Percentiles rank a stretch among this genome's conserved stretches.
Evolutionary conservation across 2,329 filamentous ascomycete genomes (phyloP).

Genomic region (Fusarium falciforme): DNA sequence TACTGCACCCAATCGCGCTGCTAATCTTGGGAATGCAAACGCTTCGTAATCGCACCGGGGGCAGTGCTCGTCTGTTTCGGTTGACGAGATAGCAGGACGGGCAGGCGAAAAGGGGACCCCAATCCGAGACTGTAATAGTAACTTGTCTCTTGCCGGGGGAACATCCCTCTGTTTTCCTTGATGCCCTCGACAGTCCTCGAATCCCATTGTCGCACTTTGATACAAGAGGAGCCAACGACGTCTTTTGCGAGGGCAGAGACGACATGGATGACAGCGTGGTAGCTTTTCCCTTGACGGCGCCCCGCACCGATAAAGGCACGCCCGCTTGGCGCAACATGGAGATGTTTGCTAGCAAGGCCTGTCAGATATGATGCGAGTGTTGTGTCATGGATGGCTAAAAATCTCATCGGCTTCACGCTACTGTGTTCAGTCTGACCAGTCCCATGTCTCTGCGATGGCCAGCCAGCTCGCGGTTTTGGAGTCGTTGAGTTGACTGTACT

Average conservation of each 20-base stretch:
- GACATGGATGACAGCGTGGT: slow-evolving; percentile 33
- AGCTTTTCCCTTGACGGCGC: slow-evolving; percentile 28
- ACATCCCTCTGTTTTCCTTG: not conserved
- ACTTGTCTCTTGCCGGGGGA: not conserved
- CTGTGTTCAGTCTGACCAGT: slow-evolving; percentile 23
- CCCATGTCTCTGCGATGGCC: slow-evolving; percentile 1
- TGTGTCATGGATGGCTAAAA: slow-evolving; percentile 41
- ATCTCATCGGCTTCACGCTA: slow-evolving; percentile 25
- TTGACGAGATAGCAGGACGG: slow-evolving; percentile 4
- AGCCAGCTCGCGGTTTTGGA: slow-evolving; percentile 11
- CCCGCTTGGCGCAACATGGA: slow-evolving; percentile 21
- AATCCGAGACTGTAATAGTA: not conserved
- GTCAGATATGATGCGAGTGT: slow-evolving; percentile 43
- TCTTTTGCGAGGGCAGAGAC: slow-evolving; percentile 18
- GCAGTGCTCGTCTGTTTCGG: slow-evolving; percentile 32
- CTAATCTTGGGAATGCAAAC: slow-evolving; percentile 23
- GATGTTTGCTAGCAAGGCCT: slow-evolving; percentile 33
- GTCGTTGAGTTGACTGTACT: slow-evolving; percentile 3
- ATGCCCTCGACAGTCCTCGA: not conserved
- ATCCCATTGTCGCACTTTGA: not conserved
- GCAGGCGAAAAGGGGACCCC: slow-evolving; percentile 7
- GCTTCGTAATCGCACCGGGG: slow-evolving; percentile 22
- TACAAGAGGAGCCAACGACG: slow-evolving; percentile 7
- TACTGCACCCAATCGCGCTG: slow-evolving; percentile 8
- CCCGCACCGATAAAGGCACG: slow-evolving; percentile 40